Percentiles rank a stretch among this genome's conserved stretches.
Evolutionary conservation across 2,329 filamentous ascomycete genomes (phyloP).

Genomic region (Alternaria longipes): DNA sequence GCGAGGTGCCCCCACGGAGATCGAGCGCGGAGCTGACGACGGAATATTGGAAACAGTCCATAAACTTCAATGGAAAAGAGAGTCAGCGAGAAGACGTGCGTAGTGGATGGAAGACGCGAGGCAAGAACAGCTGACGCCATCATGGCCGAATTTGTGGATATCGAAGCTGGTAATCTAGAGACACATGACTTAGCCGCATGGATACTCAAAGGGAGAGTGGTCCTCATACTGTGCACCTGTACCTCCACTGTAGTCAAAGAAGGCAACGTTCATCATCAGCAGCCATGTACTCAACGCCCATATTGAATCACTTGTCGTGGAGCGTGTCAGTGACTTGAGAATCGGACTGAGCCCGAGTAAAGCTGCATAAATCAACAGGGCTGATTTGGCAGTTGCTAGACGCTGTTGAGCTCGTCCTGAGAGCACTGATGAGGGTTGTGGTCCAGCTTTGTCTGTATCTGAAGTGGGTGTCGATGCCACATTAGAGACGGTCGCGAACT

Average conservation of each 20-base stretch:
- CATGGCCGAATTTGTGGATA: slow-evolving; percentile 94
- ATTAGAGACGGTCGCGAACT: slow-evolving; percentile 62
- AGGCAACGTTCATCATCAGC: slow-evolving; percentile 94
- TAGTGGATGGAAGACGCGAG: slow-evolving; percentile 85
- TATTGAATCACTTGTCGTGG: slow-evolving; percentile 92
- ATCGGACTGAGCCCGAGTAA: slow-evolving; percentile 93
- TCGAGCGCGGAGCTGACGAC: slow-evolving; percentile 83
- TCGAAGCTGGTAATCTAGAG: slow-evolving; percentile 72
- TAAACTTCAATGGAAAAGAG: slow-evolving; percentile 98
- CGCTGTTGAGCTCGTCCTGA: slow-evolving; percentile 68
- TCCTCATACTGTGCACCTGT: slow-evolving; percentile 59
- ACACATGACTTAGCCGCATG: slow-evolving; percentile 20
- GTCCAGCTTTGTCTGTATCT: neutral
- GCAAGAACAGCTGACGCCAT: slow-evolving; percentile 97
- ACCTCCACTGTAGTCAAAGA: slow-evolving; percentile 91
- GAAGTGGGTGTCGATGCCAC: slow-evolving; percentile 20
- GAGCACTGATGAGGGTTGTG: slow-evolving; percentile 46
- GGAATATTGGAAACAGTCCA: slow-evolving; percentile 95
- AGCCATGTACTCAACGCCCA: slow-evolving; percentile 97
- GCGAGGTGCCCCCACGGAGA: slow-evolving; percentile 83
- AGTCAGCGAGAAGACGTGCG: slow-evolving; percentile 92
- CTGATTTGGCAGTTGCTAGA: slow-evolving; percentile 88
- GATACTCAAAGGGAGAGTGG: neutral
- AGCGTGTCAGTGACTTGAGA: slow-evolving; percentile 92
- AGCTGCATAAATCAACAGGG: slow-evolving; percentile 90